These are phyloP conservation scores for Vaucheria bursata DNA, from an alignment of 352 stramenopile species.

Conservation along the genomic window DNA sequence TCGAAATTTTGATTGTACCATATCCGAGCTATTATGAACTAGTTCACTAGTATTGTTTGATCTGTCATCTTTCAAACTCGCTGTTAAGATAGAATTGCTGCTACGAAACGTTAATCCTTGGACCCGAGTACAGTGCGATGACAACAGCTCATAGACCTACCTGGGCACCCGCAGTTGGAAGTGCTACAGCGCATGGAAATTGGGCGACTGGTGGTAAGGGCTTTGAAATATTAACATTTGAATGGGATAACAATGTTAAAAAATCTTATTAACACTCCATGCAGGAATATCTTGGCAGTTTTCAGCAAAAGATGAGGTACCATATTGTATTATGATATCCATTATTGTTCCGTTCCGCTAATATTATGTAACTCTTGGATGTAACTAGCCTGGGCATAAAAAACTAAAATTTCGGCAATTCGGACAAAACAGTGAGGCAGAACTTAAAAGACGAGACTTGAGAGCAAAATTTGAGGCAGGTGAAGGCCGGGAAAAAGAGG, in stretches of 20 bases:
- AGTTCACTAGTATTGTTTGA: too few relatives aligned
- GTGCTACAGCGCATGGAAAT: background rate
- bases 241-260: too few relatives aligned
- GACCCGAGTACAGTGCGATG: too few relatives aligned
- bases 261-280: too few relatives aligned
- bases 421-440: constrained; percentile 4
- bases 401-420: constrained; percentile 4
- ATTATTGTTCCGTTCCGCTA: background rate
- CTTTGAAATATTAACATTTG: too few relatives aligned
- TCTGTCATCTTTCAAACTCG: too few relatives aligned
- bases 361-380: background rate
- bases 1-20: too few relatives aligned
- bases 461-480: too few relatives aligned
- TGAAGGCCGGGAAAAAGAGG: too few relatives aligned
- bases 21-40: too few relatives aligned
- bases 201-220: constrained; percentile 1
- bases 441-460: background rate
- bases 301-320: background rate
- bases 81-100: too few relatives aligned
- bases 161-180: constrained; percentile 7
- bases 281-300: constrained; percentile 8
- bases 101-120: too few relatives aligned
- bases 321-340: background rate
- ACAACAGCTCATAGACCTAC: constrained; percentile 7
- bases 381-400: background rate